These are phyloP conservation scores for Torulaspora quercuum DNA, from an alignment of 805 yeast genomes.

Conservation along the genomic window DNA sequence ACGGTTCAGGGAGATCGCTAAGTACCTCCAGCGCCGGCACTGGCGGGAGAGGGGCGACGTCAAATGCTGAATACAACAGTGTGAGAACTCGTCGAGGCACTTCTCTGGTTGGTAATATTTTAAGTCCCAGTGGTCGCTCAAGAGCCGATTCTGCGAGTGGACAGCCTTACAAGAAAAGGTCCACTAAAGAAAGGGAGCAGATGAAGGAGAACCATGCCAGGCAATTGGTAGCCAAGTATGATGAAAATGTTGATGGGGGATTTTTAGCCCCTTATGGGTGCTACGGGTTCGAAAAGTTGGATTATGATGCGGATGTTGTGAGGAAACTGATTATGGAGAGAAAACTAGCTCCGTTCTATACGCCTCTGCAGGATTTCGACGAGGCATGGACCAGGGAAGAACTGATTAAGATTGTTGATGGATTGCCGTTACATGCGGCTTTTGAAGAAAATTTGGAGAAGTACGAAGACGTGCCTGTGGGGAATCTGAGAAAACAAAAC, in stretches of 20 bases:
- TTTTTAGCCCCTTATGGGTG: constrained; percentile 88
- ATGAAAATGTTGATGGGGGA: constrained; percentile 90
- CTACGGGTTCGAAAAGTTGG: constrained; percentile 67
- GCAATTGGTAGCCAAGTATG: constrained; percentile 55
- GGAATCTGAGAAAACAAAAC: constrained; percentile 26
- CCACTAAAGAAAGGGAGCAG: constrained; percentile 53
- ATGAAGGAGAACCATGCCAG: constrained; percentile 52
- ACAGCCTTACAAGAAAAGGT: constrained; percentile 35
- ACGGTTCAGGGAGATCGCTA: constrained; percentile 7
- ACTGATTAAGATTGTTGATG: constrained; percentile 49
- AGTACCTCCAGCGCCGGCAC: constrained; percentile 10
- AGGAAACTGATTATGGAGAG: constrained; percentile 64
- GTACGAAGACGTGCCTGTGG: constrained; percentile 35
- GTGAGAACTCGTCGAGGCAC: constrained; percentile 27
- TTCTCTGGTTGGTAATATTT: constrained; percentile 27
- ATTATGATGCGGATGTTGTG: constrained; percentile 72
- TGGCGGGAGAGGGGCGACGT: constrained; percentile 7
- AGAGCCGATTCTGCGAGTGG: constrained; percentile 23
- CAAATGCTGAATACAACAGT: constrained; percentile 6
- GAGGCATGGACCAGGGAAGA: constrained; percentile 68
- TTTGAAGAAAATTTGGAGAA: constrained; percentile 39
- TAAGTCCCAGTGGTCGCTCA: constrained; percentile 27
- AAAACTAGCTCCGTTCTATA: constrained; percentile 81
- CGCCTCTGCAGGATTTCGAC: constrained; percentile 81
- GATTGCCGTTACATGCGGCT: constrained; percentile 55